Percentiles rank a stretch among this genome's conserved stretches.
phyloP scores from a whole-genome alignment of 129 eudicot species.

The Saposhnikovia divaricata region DNA sequence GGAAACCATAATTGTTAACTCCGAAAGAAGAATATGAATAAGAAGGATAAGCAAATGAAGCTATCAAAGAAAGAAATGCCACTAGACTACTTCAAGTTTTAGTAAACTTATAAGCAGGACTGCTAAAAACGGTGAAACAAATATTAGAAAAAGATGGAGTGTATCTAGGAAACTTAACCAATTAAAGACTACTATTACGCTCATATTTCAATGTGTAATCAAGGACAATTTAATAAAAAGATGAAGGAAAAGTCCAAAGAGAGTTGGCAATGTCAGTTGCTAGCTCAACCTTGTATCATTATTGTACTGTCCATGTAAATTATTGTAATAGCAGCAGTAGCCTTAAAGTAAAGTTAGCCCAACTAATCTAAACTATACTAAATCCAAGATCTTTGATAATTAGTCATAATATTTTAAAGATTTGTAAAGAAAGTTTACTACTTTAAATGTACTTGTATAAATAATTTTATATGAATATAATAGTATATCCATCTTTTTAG shows the following conservation, averaged over 20 bases:
- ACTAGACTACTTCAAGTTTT: not conserved
- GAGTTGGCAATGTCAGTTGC: slow-evolving; percentile 50
- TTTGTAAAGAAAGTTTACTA: not conserved
- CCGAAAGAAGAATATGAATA: not conserved
- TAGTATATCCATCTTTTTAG: too few species aligned
- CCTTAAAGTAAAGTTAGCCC: slow-evolving; percentile 7
- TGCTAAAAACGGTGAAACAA: not conserved
- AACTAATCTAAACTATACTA: not conserved
- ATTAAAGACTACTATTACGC: slow-evolving; percentile 2
- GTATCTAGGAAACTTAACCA: not conserved
- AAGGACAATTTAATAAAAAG: slow-evolving; percentile 5
- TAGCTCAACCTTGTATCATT: slow-evolving; percentile 28
- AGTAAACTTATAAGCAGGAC: not conserved
- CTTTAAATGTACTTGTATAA: not conserved
- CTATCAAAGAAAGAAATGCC: not conserved
- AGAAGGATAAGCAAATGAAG: not conserved
- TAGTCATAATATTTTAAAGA: not conserved
- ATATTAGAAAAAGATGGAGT: not conserved
- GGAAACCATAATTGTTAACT: not conserved
- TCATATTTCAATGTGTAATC: slow-evolving; percentile 27
- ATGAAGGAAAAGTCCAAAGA: slow-evolving; percentile 4
- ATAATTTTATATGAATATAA: not conserved
- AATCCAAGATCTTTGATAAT: not conserved
- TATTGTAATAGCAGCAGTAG: slow-evolving; percentile 1
- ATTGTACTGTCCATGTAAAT: slow-evolving; percentile 11